Evolutionary conservation across 345 rosid species (phyloP).

Genomic region (sweet orange (Citrus sinensis)): DNA sequence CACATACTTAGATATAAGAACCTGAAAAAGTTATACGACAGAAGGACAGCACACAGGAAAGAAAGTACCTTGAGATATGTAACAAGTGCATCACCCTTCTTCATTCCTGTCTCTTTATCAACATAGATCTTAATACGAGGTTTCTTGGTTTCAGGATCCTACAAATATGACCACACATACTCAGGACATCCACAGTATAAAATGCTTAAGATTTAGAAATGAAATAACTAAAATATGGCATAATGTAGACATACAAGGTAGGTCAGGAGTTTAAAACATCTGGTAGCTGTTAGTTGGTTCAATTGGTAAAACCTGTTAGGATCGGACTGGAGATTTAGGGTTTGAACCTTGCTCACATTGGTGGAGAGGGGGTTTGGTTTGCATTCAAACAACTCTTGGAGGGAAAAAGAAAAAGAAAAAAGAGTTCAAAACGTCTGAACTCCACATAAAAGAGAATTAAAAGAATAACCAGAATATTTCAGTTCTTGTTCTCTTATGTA

Average conservation of each 20-base stretch:
- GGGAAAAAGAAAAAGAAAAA: not conserved
- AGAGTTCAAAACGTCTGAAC: not conserved
- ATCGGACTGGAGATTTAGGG: not conserved
- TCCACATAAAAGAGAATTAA: not conserved
- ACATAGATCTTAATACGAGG: slow-evolving; percentile 91
- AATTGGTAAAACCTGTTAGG: not conserved
- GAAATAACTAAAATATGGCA: not conserved
- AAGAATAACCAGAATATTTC: not conserved
- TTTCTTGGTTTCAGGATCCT: slow-evolving; percentile 88
- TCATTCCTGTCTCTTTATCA: slow-evolving; percentile 81
- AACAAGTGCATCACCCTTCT: slow-evolving; percentile 94
- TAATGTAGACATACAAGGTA: not conserved
- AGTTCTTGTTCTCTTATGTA: not conserved
- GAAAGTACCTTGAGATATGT: slow-evolving; percentile 81
- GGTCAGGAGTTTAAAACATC: not conserved
- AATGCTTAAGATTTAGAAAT: not conserved
- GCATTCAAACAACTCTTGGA: not conserved
- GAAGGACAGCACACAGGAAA: not conserved
- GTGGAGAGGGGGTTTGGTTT: not conserved
- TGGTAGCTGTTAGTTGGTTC: not conserved
- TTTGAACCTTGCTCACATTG: no score
- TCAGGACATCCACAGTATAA: slow-evolving; percentile 14
- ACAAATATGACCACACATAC: slow-evolving; percentile 6
- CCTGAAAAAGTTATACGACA: slow-evolving; percentile 9
- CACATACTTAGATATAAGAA: not conserved